Evolutionary conservation across 176 grass and related monocot species (phyloP), one percentile per base, ranked within the genome.

Genomic region (Zea mays): DNA sequence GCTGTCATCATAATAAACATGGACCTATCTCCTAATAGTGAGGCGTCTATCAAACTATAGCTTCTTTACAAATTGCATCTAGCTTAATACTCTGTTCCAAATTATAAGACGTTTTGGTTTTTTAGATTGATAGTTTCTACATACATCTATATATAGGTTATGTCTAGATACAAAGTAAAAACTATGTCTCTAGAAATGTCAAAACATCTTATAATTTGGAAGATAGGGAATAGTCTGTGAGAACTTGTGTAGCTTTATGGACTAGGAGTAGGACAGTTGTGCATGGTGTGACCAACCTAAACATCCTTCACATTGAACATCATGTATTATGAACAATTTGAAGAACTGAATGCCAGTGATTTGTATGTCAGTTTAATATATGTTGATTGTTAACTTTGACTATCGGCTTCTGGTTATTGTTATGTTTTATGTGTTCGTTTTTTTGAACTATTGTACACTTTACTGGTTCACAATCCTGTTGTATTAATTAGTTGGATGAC

Each of bases 201-300:
- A 27, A 27, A 27, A 27, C 27, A 27, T 27, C 27, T 27, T 27
- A 27, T 27, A 27, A 27, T 27, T 27, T 27, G 27, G 27, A 27
- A 27, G 27, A 27, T 27, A 27, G 27, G 27, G 27, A 27, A 1
- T 27, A 38, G 10, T 79, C 42, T 66, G 8, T 6, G 41, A 74
- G 40, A 80, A 67, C 7, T 47, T 88, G 56, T 66, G 55, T 76
- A 82, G 17, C 34, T 70, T 39, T 84, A 75, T 84, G 55, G 43
- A 75, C 46, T 73, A 67, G 27, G 27, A 27, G 27, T 73, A 67
- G 41, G 27, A 34, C 15, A 16, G 19, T 36, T 85, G 72, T 76
- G 77, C 59, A 85, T 81, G 58, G 20, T 76, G 40, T 85, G 58
- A 85, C 72, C 42, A 76, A 65, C 69, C 48, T 75, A 58, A 65